Percentiles rank a stretch among this genome's conserved stretches.
These are phyloP conservation scores for Echites panduratus DNA, from an alignment of 257 asterid species.

Conservation along the genomic window DNA sequence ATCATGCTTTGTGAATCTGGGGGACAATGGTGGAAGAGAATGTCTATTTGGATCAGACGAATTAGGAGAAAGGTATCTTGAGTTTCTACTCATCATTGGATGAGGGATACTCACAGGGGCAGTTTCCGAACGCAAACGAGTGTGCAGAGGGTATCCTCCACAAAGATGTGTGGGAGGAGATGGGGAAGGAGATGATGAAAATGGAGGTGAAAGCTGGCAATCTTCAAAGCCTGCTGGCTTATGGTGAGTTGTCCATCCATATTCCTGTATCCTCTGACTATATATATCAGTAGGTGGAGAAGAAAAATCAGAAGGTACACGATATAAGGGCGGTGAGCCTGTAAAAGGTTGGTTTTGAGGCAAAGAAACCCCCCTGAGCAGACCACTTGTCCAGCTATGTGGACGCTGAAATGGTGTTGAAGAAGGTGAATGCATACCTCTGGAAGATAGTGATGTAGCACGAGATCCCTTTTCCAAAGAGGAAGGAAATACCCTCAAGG, in stretches of 20 bases:
- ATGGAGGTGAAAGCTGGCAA: constrained; percentile 82
- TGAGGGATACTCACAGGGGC: constrained; percentile 92
- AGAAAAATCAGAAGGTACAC: constrained; percentile 57
- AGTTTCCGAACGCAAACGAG: constrained; percentile 57
- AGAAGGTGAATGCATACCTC: constrained; percentile 45
- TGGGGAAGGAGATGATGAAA: constrained; percentile 83
- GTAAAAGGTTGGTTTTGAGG: constrained; percentile 44
- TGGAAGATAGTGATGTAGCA: constrained; percentile 41
- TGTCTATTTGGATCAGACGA: constrained; percentile 76
- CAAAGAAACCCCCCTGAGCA: constrained; percentile 49
- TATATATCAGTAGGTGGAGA: constrained; percentile 44
- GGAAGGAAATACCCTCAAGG: constrained; percentile 66
- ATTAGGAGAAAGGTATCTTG: constrained; percentile 79
- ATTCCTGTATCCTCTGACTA: constrained; percentile 41
- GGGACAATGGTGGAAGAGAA: constrained; percentile 88
- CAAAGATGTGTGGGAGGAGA: constrained; percentile 66
- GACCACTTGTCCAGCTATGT: constrained; percentile 95
- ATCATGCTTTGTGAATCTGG: constrained; percentile 59
- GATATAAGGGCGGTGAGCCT: constrained; percentile 68
- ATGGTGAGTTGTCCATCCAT: constrained; percentile 42
- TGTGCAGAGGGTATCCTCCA: constrained; percentile 35
- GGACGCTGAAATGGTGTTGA: constrained; percentile 69
- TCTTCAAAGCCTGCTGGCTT: constrained; percentile 44
- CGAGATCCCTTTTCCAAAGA: constrained; percentile 40
- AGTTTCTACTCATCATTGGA: constrained; percentile 67